Evolutionary conservation across 2,329 filamentous ascomycete species (phyloP), one percentile per base, ranked within the genome.

Genomic region (Aspergillus persii): DNA sequence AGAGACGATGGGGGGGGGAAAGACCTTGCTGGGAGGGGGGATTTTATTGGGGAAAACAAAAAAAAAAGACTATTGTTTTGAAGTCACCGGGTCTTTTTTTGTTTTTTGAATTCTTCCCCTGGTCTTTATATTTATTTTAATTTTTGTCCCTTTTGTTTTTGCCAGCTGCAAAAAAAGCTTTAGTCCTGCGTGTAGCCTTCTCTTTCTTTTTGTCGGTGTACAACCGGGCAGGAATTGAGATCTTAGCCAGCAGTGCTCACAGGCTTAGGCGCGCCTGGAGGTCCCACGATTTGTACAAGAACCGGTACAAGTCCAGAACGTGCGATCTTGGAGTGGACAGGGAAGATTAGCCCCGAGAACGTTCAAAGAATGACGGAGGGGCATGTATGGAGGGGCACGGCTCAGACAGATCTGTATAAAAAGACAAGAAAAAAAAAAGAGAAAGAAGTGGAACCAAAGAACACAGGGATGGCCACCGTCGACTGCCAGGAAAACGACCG

Each of bases 261-360:
- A 51, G 49, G 30, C 36, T 56, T 59, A 62, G 57, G 59, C 61
- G 59, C 61, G 58, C 58, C 56, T 58, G 12, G 12, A 52, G 50
- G 56, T 61, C 61, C 56, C 56, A 65, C 61, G 53, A 44, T 55
- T 58, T 56, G 59, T 56, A 55, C 55, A 57, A 55, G 53, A 49
- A 56, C 56, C 50, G 54, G 50, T 63, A 59, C 56, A 56, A 65
- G 12, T 47, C 57, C 54, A 56, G 52, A 49, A 33, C 55, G 54
- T 51, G 30, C 55, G 47, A 59, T 63, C 63, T 65, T 60, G 53
- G 60, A 56, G 57, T 49, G 46, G 39, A n/a, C 26, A 50, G n/a
- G 33, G 7, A 27, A 49, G 31, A 41, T 51, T 50, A 53, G 39
- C 23, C 50, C 26, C 18, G 11, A 23, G 12, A 12, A 41, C 30